These are phyloP conservation scores for Taphrina confusa DNA, from an alignment of 1,139 yeast species.

Conservation along the genomic window DNA sequence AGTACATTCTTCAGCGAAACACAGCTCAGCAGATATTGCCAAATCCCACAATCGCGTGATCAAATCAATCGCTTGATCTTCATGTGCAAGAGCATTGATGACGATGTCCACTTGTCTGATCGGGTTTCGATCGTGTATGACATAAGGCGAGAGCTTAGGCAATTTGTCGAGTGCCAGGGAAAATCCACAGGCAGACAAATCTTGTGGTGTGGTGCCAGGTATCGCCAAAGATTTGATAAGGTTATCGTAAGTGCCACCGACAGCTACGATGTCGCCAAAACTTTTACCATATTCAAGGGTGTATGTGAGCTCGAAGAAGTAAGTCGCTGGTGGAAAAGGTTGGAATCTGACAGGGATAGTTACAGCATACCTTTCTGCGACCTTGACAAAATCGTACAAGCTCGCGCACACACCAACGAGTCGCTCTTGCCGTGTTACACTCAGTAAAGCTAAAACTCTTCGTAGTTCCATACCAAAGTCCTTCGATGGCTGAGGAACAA, in stretches of 20 bases:
- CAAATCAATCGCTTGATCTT: constrained; percentile 10
- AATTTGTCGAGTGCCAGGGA: constrained; percentile 21
- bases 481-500: constrained; percentile 57
- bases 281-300: constrained; percentile 52
- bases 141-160: background rate
- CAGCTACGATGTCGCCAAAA: constrained; percentile 67
- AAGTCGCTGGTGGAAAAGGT: background rate
- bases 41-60: background rate
- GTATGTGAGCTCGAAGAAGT: constrained; percentile 4
- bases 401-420: background rate
- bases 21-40: constrained; percentile 3
- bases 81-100: constrained; percentile 4
- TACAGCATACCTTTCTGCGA: background rate
- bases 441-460: background rate
- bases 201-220: constrained; percentile 49
- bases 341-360: background rate
- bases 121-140: background rate
- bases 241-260: constrained; percentile 69
- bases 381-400: background rate
- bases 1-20: constrained; percentile 5
- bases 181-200: constrained; percentile 55
- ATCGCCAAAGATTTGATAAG: constrained; percentile 75
- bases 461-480: background rate
- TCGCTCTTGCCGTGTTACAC: no score
- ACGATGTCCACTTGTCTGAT: constrained; percentile 1